A percentile compares a stretch with the other conserved stretches of the same genome.
Conservation (phyloP, 2,329 filamentous ascomycete species). For the Simplicillium aogashimaense region DNA sequence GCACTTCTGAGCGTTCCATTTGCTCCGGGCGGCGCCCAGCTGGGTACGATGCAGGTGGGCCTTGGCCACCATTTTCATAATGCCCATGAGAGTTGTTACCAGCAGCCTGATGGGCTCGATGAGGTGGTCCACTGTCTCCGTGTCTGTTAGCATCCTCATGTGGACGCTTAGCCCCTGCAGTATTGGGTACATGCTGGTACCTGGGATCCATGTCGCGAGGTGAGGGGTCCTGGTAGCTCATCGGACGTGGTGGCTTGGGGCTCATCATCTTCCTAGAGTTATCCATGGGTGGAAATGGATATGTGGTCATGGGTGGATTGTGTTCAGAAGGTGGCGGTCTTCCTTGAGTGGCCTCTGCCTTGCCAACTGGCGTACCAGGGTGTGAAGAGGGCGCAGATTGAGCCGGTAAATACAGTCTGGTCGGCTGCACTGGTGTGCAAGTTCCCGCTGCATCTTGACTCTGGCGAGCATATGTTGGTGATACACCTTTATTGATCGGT, state of each 20-base stretch:
- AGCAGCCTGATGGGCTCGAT: slow-evolving; percentile 14
- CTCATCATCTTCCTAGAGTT: slow-evolving; percentile 20
- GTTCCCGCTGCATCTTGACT: slow-evolving; percentile 10
- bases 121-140: slow-evolving; percentile 16
- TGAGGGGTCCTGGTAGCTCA: slow-evolving; percentile 16
- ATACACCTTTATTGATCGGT: slow-evolving; percentile 8
- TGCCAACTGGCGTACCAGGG: slow-evolving; percentile 16
- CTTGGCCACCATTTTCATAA: background rate
- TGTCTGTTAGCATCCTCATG: slow-evolving; percentile 15
- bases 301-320: slow-evolving; percentile 19
- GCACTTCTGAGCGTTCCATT: too few species aligned
- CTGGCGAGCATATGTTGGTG: slow-evolving; percentile 10
- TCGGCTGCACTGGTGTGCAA: slow-evolving; percentile 10
- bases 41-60: too few species aligned
- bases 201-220: slow-evolving; percentile 15
- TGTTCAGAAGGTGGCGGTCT: slow-evolving; percentile 18
- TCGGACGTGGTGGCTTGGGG: slow-evolving; percentile 18
- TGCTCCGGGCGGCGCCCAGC: too few species aligned
- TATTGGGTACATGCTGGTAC: slow-evolving; percentile 10
- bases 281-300: slow-evolving; percentile 19
- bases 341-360: slow-evolving; percentile 15
- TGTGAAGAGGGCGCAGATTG: slow-evolving; percentile 22
- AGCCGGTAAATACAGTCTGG: slow-evolving; percentile 14
- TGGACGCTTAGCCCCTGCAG: slow-evolving; percentile 20
- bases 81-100: slow-evolving; percentile 9